Base-by-base conservation (phyloP, 768 basidiomycete species). In the Amanita subjunquillea region DNA sequence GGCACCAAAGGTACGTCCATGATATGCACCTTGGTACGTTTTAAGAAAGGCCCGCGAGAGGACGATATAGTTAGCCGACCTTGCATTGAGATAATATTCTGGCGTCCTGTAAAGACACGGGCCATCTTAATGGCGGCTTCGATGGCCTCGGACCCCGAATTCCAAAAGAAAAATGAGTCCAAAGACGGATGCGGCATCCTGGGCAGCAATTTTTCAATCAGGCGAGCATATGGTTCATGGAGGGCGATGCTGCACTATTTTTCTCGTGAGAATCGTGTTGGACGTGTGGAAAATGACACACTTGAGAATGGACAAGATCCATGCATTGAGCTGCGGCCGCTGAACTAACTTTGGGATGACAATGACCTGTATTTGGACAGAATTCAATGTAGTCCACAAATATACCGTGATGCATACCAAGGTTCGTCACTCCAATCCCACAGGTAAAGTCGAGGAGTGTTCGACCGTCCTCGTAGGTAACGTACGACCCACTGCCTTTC, bases 121-220 rank as follows among this genome's bases (percentile, higher is more conserved):
- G 89, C 87, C 71, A 97, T 82, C 70, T 96, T 97, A 57, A 98
- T 68, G 2, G 91, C 77, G 0, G 83, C 90, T 68, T 96, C 94
- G 41, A 92, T 77, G 1, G 93, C 95, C 67, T 98, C 95, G 0
- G 91, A 85, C 2, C 95, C 95, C 2, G 92, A 94, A 72, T 91
- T 97, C 87, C 88, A 91, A 69, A 96, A 91, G 78, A 93, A 96
- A 77, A 97, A 97, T 23, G 90, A 90, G 65, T 95, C 87, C 30
- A 98, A 76, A 1, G 91, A 93, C 0, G 83, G 76, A 68, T 94
- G 71, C 2, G 94, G 94, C 92, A 98, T 93, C 54, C 87, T 69
- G 0, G 92, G 89, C 10, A 95, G 69, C 6, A 97, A 76, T 51
- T 78, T 78, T 65, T 95, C 79, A 61, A 97, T 86, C 59, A 97